These are phyloP conservation scores for Linnemannia exigua DNA, from an alignment of 192 early-diverging fungal species.

Conservation along the genomic window DNA sequence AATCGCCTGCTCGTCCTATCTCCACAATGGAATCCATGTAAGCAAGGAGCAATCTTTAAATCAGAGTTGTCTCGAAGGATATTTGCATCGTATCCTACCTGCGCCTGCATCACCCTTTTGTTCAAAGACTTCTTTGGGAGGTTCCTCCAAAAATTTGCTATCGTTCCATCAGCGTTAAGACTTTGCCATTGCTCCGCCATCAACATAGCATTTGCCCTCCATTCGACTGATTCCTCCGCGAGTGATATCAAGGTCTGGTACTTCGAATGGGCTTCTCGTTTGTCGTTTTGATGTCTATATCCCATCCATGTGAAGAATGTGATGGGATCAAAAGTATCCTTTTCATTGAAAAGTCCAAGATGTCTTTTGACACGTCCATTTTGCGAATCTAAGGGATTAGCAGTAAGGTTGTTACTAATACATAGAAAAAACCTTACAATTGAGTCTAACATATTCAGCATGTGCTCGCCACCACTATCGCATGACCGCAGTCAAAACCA, in stretches of 20 bases:
- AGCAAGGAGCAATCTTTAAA: slow-evolving; percentile 10
- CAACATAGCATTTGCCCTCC: not conserved
- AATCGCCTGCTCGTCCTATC: slow-evolving; percentile 10
- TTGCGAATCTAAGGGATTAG: not conserved
- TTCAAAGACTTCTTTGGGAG: slow-evolving; percentile 13
- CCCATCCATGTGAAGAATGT: slow-evolving; percentile 23
- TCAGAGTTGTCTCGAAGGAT: not conserved
- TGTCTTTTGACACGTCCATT: slow-evolving; percentile 4
- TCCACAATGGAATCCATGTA: slow-evolving; percentile 8
- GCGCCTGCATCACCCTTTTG: slow-evolving; percentile 2
- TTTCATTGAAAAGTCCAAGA: slow-evolving; percentile 8
- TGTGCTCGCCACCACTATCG: not conserved
- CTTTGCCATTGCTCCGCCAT: not conserved
- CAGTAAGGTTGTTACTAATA: not conserved
- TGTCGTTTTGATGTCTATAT: slow-evolving; percentile 13
- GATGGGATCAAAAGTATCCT: slow-evolving; percentile 7
- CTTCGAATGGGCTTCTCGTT: not conserved
- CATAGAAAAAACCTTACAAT: not conserved
- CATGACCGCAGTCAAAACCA: slow-evolving; percentile 8
- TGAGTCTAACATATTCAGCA: too few species aligned
- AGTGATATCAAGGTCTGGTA: slow-evolving; percentile 10
- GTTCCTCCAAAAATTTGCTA: slow-evolving; percentile 7
- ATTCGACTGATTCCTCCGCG: not conserved
- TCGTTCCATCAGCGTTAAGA: slow-evolving; percentile 1
- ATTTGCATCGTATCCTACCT: slow-evolving; percentile 17